Evolutionary conservation across 192 early-diverging fungal species (phyloP), one percentile per base, ranked within the genome.

Genomic region (Mortierella claussenii): DNA sequence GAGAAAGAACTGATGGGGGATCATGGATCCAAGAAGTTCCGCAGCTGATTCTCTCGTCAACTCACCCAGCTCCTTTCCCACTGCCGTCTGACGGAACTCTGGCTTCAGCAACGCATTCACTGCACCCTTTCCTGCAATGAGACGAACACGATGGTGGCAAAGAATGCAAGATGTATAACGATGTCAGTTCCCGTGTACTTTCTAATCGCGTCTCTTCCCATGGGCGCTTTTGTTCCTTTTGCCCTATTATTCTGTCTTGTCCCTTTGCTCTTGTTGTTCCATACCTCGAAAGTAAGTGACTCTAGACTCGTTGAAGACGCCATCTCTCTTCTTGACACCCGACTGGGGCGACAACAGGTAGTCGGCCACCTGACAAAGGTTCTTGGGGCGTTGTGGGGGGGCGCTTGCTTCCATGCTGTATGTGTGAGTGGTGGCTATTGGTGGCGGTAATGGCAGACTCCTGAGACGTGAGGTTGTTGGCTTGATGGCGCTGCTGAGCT

Each of bases 231-330:
- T n/a, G n/a, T n/a, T n/a, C n/a, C n/a, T n/a, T n/a, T n/a, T n/a
- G n/a, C n/a, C n/a, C n/a, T n/a, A n/a, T n/a, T n/a, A n/a, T n/a
- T n/a, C n/a, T n/a, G n/a, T n/a, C n/a, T n/a, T n/a, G n/a, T n/a
- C n/a, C n/a, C n/a, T n/a, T n/a, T n/a, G n/a, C n/a, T n/a, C n/a
- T n/a, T n/a, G n/a, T n/a, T n/a, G n/a, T n/a, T n/a, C n/a, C n/a
- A n/a, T 69, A 92, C 93, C 92, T 83, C 97, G 95, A 79, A 97
- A 96, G 78, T 90, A 97, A 40, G 94, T 93, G n/a, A 96, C 92
- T 46, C 96, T 84, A 21, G 89, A 88, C 21, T 95, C 97, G 66
- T 95, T 93, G 32, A 97, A 82, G 36, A 94, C 87, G 43, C 97
- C 97, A 70, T 94, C 88, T 76, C 92, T 87, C 45, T 89, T 83